Base-by-base conservation (phyloP, 371 early-diverging fungal genomes). In the Rhizopus microsporus region DNA sequence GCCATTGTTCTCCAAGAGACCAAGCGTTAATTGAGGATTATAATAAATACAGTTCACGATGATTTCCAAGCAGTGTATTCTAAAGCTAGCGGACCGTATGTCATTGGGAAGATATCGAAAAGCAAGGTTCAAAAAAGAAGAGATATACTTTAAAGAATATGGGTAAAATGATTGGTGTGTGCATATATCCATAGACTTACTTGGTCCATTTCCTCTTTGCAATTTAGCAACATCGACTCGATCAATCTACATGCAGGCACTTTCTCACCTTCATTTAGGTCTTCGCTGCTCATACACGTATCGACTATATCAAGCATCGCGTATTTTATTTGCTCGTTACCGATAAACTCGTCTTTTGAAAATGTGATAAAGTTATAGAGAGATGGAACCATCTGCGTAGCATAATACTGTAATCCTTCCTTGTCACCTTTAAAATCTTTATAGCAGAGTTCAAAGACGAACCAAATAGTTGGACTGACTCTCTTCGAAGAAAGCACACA, bases 351-450 rank as follows among this genome's bases (percentile, higher is more conserved):
- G 29, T 87, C 88, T 40, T 78, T 86, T 65, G 96, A 96, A 56
- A 87, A 93, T 8, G 86, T 80, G 40, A 97, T 82, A 62, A 85
- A 95, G 83, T 93, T 94, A 62, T 94, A 93, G 51, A 97, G 76
- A n/a, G 89, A 81, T 16, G 92, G 88, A 29, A 89, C 57, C 84
- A 94, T 91, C 60, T 93, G 82, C 56, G 90, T 88, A 67, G 93
- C 86, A 68, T 88, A 93, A n/a, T 43, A 17, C 17, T 43, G 8
- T 13, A 43, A n/a, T 68, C 91, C 93, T 47, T 85, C 74, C 34
- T 85, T 93, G 54, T 85, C 87, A 17, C 78, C 78, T 78, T 87
- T 88, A 77, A 90, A 90, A 8, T 91, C 80, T 23, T 57, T 67
- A 76, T 88, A 87, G 51, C 95, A 84, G 49, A 82, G 57, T 32